Percentiles rank a stretch among this genome's conserved stretches.
These are phyloP conservation scores for Mucor sp. DNA, from an alignment of 371 early-diverging fungal species.

Conservation along the genomic window DNA sequence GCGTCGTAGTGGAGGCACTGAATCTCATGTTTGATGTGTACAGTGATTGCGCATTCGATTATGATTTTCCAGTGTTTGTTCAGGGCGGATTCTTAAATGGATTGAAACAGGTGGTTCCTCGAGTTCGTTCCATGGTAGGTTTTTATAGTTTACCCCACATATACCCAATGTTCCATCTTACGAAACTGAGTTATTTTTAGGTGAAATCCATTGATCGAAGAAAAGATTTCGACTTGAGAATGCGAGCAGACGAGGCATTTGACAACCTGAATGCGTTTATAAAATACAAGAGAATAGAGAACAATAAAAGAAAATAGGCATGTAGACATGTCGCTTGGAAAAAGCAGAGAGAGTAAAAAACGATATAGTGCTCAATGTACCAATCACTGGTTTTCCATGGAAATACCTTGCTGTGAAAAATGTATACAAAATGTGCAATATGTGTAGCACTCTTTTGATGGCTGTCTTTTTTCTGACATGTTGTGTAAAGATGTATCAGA, in stretches of 20 bases:
- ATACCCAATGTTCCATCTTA: not conserved
- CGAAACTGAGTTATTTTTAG: constrained; percentile 27
- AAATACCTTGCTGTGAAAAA: not conserved
- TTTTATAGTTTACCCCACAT: not conserved
- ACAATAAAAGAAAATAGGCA: constrained; percentile 21
- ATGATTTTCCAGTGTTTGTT: constrained; percentile 84
- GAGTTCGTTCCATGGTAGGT: constrained; percentile 53
- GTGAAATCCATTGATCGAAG: constrained; percentile 74
- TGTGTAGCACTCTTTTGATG: not conserved
- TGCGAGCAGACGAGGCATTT: constrained; percentile 78
- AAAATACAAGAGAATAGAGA: constrained; percentile 67
- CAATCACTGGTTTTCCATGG: constrained; percentile 9
- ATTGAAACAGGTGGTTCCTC: constrained; percentile 57
- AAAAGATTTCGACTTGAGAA: constrained; percentile 67
- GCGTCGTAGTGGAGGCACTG: constrained; percentile 71
- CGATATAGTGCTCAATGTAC: not conserved
- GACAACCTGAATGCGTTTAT: constrained; percentile 84
- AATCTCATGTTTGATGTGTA: constrained; percentile 88
- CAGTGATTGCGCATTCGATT: constrained; percentile 80
- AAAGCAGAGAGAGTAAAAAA: not conserved
- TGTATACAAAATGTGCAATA: not conserved
- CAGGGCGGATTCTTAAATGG: constrained; percentile 59
- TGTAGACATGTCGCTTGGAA: not conserved
- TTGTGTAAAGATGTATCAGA: not conserved
- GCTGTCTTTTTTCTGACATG: not conserved